Evolutionary conservation across 306 rosid genomes (phyloP).

Genomic region (Mimosa pudica): DNA sequence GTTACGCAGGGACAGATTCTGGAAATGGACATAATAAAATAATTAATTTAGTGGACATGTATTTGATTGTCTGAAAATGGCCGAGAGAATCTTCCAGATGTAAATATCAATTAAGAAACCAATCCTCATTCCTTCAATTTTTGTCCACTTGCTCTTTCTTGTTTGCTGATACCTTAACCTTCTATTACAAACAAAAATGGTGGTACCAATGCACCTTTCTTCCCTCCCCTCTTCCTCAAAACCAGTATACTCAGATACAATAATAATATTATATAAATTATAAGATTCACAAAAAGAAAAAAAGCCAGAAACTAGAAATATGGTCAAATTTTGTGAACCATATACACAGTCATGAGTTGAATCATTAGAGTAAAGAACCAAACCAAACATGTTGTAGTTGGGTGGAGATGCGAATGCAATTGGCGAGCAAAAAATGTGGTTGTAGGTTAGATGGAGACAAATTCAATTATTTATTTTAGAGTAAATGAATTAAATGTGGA

Average conservation of each 20-base stretch:
- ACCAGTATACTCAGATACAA: background rate
- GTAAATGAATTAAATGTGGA: background rate
- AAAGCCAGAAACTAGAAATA: no score
- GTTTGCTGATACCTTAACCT: background rate
- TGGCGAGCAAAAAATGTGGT: background rate
- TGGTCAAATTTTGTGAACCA: background rate
- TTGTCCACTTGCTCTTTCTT: background rate
- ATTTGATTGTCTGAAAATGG: slow-evolving; percentile 38
- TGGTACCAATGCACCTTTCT: background rate
- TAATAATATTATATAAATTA: background rate
- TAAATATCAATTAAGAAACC: slow-evolving; percentile 22
- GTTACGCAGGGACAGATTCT: background rate
- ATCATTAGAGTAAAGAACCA: background rate
- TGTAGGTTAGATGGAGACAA: background rate
- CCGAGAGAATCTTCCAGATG: slow-evolving; percentile 37
- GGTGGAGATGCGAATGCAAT: background rate
- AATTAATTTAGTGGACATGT: slow-evolving; percentile 3
- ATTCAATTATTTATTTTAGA: background rate
- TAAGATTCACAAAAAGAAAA: background rate
- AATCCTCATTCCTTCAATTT: slow-evolving; percentile 8
- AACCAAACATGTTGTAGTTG: background rate
- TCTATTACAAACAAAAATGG: background rate
- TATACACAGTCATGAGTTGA: background rate
- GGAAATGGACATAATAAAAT: slow-evolving; percentile 2
- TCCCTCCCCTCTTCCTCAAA: background rate